Conservation (phyloP, 148 eudicot species). For the Selenicereus undatus region DNA sequence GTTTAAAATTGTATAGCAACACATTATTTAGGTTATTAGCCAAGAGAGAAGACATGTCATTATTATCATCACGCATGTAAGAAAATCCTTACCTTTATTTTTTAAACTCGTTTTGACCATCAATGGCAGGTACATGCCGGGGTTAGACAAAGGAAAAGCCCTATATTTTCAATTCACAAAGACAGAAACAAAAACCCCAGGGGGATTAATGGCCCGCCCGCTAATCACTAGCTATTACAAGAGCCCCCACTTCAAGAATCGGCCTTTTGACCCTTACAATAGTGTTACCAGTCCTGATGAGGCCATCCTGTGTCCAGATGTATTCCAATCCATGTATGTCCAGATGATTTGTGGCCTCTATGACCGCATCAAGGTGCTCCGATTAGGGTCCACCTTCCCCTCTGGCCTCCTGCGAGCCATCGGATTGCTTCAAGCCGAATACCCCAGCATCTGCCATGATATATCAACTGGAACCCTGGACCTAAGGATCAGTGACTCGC, state of each 20-base stretch:
- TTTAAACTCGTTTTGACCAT: no score
- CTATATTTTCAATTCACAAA: slow-evolving; percentile 60
- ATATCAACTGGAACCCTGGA: slow-evolving; percentile 43
- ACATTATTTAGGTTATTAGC: no score
- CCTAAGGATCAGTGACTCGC: slow-evolving; percentile 44
- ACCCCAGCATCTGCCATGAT: slow-evolving; percentile 44
- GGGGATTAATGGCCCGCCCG: slow-evolving; percentile 74
- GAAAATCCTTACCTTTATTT: no score
- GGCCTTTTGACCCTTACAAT: slow-evolving; percentile 60
- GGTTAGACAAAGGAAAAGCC: slow-evolving; percentile 66
- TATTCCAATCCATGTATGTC: slow-evolving; percentile 80
- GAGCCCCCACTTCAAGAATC: slow-evolving; percentile 49
- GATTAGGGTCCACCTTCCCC: slow-evolving; percentile 69
- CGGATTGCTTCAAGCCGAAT: slow-evolving; percentile 51
- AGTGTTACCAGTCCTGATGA: slow-evolving; percentile 64
- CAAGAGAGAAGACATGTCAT: no score
- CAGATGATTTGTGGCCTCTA: slow-evolving; percentile 81
- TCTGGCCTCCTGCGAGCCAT: slow-evolving; percentile 81
- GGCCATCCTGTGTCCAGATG: slow-evolving; percentile 61
- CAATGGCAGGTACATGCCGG: slow-evolving; percentile 47
- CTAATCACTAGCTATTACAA: slow-evolving; percentile 71
- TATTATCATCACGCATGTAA: no score
- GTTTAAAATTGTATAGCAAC: no score
- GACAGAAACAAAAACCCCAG: slow-evolving; percentile 62
- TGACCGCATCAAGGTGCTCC: slow-evolving; percentile 47